These are phyloP conservation scores for Neurospora sp. DNA, from an alignment of 495 filamentous ascomycete genomes.

Conservation along the genomic window DNA sequence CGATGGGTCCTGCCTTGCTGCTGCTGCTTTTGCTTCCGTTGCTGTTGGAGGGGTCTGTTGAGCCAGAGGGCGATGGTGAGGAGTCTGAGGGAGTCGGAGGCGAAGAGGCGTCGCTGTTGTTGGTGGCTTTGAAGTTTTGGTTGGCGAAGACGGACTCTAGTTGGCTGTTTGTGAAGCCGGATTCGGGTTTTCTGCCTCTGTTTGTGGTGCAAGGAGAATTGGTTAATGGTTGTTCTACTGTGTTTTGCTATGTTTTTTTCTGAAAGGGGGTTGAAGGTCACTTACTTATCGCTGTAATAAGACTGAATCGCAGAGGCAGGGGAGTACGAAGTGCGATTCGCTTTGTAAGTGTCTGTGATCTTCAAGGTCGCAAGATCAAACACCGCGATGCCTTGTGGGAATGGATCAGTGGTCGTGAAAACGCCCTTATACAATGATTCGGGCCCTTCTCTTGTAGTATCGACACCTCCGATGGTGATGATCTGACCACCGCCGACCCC, in stretches of 20 bases:
- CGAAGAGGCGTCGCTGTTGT: neutral
- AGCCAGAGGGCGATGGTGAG: neutral
- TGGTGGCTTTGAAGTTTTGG: neutral
- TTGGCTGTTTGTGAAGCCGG: neutral
- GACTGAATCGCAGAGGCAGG: constrained; percentile 3
- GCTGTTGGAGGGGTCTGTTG: neutral
- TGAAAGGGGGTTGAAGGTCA: neutral
- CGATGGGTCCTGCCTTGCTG: constrained; percentile 1
- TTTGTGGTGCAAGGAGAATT: neutral
- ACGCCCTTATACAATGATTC: constrained; percentile 1
- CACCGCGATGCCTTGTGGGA: constrained; percentile 10
- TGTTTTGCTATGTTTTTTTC: neutral
- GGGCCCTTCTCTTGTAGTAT: constrained; percentile 5
- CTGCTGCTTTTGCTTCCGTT: neutral
- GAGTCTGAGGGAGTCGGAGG: neutral
- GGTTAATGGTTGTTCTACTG: neutral
- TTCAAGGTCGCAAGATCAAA: constrained; percentile 12
- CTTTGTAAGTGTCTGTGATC: constrained; percentile 4
- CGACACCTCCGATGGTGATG: constrained; percentile 16
- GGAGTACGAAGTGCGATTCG: constrained; percentile 2
- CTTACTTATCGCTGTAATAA: constrained; percentile 14
- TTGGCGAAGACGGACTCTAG: neutral
- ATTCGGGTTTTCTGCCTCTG: neutral
- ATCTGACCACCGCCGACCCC: constrained; percentile 14
- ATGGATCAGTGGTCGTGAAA: constrained; percentile 15